Conservation (phyloP, 371 early-diverging fungal genomes). For the Mucor sp. region DNA sequence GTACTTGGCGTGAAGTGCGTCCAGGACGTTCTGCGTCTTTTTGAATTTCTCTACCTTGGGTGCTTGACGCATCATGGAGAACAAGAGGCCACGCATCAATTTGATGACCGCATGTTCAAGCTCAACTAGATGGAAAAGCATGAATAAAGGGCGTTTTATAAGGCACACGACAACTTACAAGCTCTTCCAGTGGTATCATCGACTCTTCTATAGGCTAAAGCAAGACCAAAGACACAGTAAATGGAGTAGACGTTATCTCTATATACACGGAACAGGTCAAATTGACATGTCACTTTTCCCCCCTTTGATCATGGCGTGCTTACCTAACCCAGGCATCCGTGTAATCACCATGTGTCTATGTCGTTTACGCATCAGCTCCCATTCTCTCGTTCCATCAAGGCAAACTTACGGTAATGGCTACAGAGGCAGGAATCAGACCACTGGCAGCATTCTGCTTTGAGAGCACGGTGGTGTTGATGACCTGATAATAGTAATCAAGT, state of each 20-base stretch:
- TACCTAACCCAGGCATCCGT: conserved; percentile 92
- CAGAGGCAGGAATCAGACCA: conserved; percentile 90
- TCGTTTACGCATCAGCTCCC: not conserved
- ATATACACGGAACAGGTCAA: not conserved
- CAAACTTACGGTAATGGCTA: conserved; percentile 73
- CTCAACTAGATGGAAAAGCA: conserved; percentile 56
- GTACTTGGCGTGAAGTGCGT: conserved; percentile 89
- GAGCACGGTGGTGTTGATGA: conserved; percentile 75
- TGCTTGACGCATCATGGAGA: conserved; percentile 87
- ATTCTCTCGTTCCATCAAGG: no score
- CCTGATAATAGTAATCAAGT: conserved; percentile 79
- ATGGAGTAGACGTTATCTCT: conserved; percentile 94
- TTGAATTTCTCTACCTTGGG: conserved; percentile 83
- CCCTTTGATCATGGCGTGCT: conserved; percentile 4
- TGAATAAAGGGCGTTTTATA: not conserved
- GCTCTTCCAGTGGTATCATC: conserved; percentile 85
- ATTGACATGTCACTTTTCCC: not conserved
- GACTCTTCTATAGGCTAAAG: conserved; percentile 82
- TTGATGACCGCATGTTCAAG: conserved; percentile 86
- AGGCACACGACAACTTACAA: conserved; percentile 52
- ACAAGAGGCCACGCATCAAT: conserved; percentile 73
- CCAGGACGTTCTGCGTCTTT: conserved; percentile 66
- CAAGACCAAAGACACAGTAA: conserved; percentile 82
- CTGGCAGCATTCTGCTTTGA: conserved; percentile 81
- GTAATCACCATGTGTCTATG: conserved; percentile 76